phyloP scores from a whole-genome alignment of 495 filamentous ascomycete genomes.

The Aspergillus conjunctus region DNA sequence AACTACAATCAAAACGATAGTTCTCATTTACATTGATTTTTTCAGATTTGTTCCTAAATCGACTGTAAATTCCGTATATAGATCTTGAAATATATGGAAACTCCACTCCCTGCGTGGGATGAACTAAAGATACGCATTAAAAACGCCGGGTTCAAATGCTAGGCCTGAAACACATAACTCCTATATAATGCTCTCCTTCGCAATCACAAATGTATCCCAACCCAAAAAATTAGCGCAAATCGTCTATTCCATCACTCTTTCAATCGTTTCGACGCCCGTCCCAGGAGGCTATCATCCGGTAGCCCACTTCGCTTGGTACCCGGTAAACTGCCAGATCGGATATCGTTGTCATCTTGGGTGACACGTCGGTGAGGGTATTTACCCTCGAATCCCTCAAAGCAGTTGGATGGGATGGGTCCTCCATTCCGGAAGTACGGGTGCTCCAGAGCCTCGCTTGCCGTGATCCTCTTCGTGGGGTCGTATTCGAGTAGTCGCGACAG shows the following conservation, averaged over 20 bases:
- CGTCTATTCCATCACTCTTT: conserved; percentile 39
- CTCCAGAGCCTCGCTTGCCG: conserved; percentile 79
- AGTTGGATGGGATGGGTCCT: conserved; percentile 70
- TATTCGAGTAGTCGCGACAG: conserved; percentile 84
- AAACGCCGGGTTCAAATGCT: conserved; percentile 1
- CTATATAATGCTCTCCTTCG: background rate
- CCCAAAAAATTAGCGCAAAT: background rate
- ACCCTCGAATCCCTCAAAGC: conserved; percentile 83
- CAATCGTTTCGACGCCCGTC: conserved; percentile 45
- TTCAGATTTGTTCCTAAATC: too few species aligned
- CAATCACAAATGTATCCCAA: background rate
- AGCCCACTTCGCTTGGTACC: conserved; percentile 90
- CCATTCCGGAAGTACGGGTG: conserved; percentile 81
- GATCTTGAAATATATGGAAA: too few species aligned
- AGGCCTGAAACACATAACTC: background rate
- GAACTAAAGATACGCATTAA: background rate
- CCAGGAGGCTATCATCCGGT: conserved; percentile 75
- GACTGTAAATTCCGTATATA: too few species aligned
- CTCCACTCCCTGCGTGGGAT: too few species aligned
- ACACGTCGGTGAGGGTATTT: conserved; percentile 91
- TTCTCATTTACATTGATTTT: too few species aligned
- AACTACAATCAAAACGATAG: too few species aligned
- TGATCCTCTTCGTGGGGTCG: conserved; percentile 85
- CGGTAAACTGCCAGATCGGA: conserved; percentile 79
- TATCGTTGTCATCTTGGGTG: conserved; percentile 93